Percentiles rank a stretch among this genome's conserved stretches.
Evolutionary conservation across 2,329 filamentous ascomycete species (phyloP).

Genomic region (Scytalidium lignicola): DNA sequence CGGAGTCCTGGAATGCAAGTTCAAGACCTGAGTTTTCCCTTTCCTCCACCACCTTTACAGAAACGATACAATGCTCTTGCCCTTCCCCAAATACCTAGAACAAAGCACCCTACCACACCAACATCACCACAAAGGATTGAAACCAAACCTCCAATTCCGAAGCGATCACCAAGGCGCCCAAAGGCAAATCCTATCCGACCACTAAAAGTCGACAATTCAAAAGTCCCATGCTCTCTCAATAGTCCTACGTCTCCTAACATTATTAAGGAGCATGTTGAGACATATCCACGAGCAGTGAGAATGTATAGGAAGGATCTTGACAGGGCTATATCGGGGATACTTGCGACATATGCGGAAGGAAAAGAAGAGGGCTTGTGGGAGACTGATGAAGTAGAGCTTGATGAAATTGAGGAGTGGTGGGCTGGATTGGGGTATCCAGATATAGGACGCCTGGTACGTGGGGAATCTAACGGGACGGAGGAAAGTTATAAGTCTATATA

Average conservation of each 20-base stretch:
- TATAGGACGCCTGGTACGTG: not conserved
- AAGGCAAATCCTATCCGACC: not conserved
- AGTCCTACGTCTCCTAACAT: slow-evolving; percentile 40
- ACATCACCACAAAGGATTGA: not conserved
- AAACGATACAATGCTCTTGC: slow-evolving; percentile 13
- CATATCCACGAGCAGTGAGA: slow-evolving; percentile 35
- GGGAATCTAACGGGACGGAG: not conserved
- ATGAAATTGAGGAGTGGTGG: slow-evolving; percentile 21
- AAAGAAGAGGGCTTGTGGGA: slow-evolving; percentile 10
- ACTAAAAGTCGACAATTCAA: slow-evolving; percentile 15
- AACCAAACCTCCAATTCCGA: not conserved
- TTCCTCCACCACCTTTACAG: slow-evolving; percentile 24
- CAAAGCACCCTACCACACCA: slow-evolving; percentile 17
- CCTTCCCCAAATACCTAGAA: slow-evolving; percentile 39
- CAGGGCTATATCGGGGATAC: slow-evolving; percentile 56
- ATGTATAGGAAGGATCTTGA: slow-evolving; percentile 62
- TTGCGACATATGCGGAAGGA: slow-evolving; percentile 38
- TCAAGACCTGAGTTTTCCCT: slow-evolving; percentile 24
- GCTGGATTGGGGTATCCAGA: slow-evolving; percentile 13
- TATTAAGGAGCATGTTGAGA: slow-evolving; percentile 29
- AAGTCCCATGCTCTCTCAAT: slow-evolving; percentile 33
- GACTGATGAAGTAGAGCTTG: slow-evolving; percentile 13
- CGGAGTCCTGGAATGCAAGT: slow-evolving; percentile 10
- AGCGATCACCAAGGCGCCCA: slow-evolving; percentile 3
- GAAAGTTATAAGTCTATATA: not conserved